Conservation (phyloP, 2,329 filamentous ascomycete genomes). For the Cadophora luteo-olivacea region DNA sequence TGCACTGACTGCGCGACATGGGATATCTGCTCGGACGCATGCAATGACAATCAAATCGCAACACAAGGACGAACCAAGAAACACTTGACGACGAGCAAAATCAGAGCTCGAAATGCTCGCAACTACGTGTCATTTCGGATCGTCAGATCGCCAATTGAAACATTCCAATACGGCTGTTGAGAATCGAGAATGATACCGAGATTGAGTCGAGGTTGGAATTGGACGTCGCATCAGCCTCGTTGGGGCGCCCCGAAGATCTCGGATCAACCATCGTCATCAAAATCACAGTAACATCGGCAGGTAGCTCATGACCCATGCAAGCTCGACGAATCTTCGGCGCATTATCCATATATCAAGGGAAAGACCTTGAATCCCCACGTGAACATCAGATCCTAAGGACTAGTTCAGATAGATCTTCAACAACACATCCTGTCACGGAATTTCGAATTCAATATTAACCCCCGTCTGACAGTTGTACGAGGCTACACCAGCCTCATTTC, state of each 20-base stretch:
- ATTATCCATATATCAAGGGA: background rate
- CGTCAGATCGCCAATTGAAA: conserved; percentile 33
- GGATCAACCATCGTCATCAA: conserved; percentile 5
- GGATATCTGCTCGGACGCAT: background rate
- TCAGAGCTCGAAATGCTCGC: conserved; percentile 26
- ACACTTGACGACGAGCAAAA: background rate
- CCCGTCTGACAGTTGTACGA: background rate
- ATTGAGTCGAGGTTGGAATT: background rate
- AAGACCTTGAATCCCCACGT: conserved; percentile 5
- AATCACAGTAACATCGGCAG: background rate
- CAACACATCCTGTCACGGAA: conserved; percentile 7
- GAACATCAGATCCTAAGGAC: background rate
- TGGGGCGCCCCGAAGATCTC: conserved; percentile 30
- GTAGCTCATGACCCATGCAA: conserved; percentile 12
- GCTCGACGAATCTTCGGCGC: background rate
- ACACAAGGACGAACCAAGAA: background rate
- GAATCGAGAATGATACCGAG: background rate
- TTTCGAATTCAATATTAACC: background rate
- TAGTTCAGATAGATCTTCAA: background rate
- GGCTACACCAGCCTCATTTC: background rate
- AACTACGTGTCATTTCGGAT: conserved; percentile 36
- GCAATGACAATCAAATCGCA: conserved; percentile 1
- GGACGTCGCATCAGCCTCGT: conserved; percentile 28
- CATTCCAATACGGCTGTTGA: conserved; percentile 15
- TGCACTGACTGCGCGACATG: conserved; percentile 1